Conservation (phyloP, 768 basidiomycete species). For the Lactarius sp. region DNA sequence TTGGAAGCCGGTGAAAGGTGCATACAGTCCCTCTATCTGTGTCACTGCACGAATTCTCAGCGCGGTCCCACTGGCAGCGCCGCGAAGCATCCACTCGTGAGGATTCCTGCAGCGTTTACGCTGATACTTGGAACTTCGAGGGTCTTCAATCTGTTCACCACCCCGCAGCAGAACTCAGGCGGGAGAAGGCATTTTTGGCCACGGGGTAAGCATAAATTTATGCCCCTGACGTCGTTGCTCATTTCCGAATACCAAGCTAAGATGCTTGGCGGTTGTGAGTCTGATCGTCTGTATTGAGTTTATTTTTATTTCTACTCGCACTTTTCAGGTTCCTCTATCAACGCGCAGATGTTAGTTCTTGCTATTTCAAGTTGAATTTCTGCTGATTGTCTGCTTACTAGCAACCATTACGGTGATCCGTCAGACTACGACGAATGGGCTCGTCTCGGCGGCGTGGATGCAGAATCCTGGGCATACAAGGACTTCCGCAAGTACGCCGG, state of each 20-base stretch:
- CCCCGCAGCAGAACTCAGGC: conserved; percentile 47
- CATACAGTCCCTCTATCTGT: neutral
- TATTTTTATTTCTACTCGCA: neutral
- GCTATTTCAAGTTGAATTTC: neutral
- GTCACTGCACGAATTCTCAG: neutral
- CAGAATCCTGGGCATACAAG: conserved; percentile 56
- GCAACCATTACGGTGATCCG: conserved; percentile 56
- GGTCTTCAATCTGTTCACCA: conserved; percentile 53
- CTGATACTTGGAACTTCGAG: conserved; percentile 43
- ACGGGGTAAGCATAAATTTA: conserved; percentile 43
- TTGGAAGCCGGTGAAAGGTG: conserved; percentile 62
- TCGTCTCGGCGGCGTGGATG: conserved; percentile 40
- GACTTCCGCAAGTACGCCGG: conserved; percentile 44
- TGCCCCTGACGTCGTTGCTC: neutral
- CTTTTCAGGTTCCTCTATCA: conserved; percentile 52
- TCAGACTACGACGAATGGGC: conserved; percentile 69
- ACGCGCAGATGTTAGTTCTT: conserved; percentile 45
- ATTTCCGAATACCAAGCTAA: conserved; percentile 39
- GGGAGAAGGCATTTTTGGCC: conserved; percentile 56
- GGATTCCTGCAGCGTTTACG: conserved; percentile 24
- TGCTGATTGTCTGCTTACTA: conserved; percentile 14
- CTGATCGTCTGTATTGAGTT: neutral
- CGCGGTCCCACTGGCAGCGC: neutral
- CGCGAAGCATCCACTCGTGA: conserved; percentile 11
- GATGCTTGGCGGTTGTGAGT: conserved; percentile 69